Percentiles rank a stretch among this genome's conserved stretches.
Conservation (phyloP, 1,139 yeast species). For the Meyerozyma sp. region DNA sequence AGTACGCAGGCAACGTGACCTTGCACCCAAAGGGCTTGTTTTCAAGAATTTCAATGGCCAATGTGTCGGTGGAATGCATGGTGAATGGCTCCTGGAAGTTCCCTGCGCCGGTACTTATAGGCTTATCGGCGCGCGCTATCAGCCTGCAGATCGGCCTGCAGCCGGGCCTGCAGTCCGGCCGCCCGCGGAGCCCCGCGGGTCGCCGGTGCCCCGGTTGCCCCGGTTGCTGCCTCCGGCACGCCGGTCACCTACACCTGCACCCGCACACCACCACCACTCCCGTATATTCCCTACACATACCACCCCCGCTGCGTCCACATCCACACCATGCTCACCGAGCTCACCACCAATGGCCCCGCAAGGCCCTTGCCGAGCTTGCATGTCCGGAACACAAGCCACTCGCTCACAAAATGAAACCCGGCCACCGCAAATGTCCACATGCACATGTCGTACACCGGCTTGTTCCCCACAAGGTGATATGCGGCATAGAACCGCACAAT, state of each 20-base stretch:
- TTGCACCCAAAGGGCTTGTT: slow-evolving; percentile 62
- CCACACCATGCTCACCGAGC: slow-evolving; percentile 54
- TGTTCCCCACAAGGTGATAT: slow-evolving; percentile 54
- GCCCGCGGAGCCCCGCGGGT: slow-evolving; percentile 1
- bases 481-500: slow-evolving; percentile 87
- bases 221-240: background rate
- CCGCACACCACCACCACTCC: no score
- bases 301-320: slow-evolving; percentile 54
- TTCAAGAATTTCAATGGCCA: slow-evolving; percentile 43
- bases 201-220: background rate
- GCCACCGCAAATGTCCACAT: slow-evolving; percentile 84
- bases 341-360: slow-evolving; percentile 75
- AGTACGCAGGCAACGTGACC: slow-evolving; percentile 57
- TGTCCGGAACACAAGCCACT: slow-evolving; percentile 75
- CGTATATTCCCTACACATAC: no score
- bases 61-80: slow-evolving; percentile 20
- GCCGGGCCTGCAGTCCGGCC: no score
- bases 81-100: no score
- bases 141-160: no score
- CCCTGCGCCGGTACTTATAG: background rate
- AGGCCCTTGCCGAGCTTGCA: slow-evolving; percentile 85
- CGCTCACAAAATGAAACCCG: slow-evolving; percentile 73
- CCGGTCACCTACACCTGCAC: background rate
- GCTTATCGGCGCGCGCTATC: no score
- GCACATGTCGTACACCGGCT: slow-evolving; percentile 71